Conservation (phyloP, 2,329 filamentous ascomycete genomes). For the Periconia digitata region DNA sequence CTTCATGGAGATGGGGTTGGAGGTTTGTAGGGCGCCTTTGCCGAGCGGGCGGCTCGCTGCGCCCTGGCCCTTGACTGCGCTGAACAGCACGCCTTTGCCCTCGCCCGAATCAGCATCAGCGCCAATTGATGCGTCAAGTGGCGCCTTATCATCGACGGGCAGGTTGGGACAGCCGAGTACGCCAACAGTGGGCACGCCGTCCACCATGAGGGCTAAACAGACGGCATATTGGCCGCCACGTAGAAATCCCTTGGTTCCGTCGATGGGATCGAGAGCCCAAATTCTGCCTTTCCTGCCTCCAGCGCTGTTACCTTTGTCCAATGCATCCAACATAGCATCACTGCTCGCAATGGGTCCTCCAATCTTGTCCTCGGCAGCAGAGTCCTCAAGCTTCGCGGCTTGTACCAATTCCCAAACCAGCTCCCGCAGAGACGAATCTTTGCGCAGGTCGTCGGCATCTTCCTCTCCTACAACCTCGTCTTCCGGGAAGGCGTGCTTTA, state of each 20-base stretch:
- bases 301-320: constrained; percentile 63
- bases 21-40: constrained; percentile 55
- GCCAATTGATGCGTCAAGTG: constrained; percentile 71
- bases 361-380: constrained; percentile 64
- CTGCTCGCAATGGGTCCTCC: constrained; percentile 68
- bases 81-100: constrained; percentile 84
- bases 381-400: constrained; percentile 68
- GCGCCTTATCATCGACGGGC: constrained; percentile 76
- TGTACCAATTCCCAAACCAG: constrained; percentile 85
- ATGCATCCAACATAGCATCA: constrained; percentile 63
- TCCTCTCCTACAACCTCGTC: constrained; percentile 96
- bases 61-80: constrained; percentile 76
- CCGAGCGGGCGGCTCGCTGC: constrained; percentile 76
- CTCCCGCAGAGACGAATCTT: constrained; percentile 68
- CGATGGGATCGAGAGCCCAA: constrained; percentile 97
- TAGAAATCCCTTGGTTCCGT: constrained; percentile 96
- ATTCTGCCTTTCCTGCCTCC: constrained; percentile 77
- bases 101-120: constrained; percentile 71
- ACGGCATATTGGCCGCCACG: constrained; percentile 97
- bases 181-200: constrained; percentile 90
- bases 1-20: constrained; percentile 77
- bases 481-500: constrained; percentile 83
- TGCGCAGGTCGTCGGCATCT: constrained; percentile 78
- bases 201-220: constrained; percentile 86
- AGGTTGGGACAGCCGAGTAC: constrained; percentile 96